Evolutionary conservation across 176 grass and related monocot genomes (phyloP).

Genomic region (Stipa capillata): DNA sequence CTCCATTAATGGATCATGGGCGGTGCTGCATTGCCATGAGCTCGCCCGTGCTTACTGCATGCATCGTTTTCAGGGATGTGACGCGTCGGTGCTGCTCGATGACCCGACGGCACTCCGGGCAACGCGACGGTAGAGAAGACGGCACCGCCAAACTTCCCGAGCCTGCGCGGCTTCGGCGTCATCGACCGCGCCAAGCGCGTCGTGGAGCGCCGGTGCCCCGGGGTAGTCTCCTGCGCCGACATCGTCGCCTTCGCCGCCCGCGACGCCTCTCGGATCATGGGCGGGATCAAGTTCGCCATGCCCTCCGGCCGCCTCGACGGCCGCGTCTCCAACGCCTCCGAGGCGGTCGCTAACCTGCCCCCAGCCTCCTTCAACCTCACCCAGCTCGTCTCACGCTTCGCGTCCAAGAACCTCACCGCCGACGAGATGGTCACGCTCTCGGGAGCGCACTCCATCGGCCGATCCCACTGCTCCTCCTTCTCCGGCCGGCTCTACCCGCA

Average conservation of each 20-base stretch:
- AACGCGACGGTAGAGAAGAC: conserved; percentile 41
- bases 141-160: conserved; percentile 16
- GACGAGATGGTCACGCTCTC: conserved; percentile 54
- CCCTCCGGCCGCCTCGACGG: conserved; percentile 58
- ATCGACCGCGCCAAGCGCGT: conserved; percentile 47
- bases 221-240: conserved; percentile 49
- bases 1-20: no score
- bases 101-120: background rate
- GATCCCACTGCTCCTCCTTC: conserved; percentile 57
- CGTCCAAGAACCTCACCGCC: conserved; percentile 42
- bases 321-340: conserved; percentile 25
- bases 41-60: no score
- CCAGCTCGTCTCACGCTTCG: conserved; percentile 29
- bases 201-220: conserved; percentile 36
- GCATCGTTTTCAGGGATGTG: conserved; percentile 58
- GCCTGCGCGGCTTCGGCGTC: conserved; percentile 42
- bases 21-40: no score
- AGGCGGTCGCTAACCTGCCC: conserved; percentile 31
- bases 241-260: conserved; percentile 54
- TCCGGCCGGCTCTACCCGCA: conserved; percentile 29
- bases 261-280: conserved; percentile 42
- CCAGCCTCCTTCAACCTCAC: conserved; percentile 16
- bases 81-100: conserved; percentile 61
- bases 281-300: conserved; percentile 42
- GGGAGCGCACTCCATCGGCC: conserved; percentile 57